phyloP scores from a whole-genome alignment of 1,139 yeast species.

The Barnettozyma hawaiiensis region DNA sequence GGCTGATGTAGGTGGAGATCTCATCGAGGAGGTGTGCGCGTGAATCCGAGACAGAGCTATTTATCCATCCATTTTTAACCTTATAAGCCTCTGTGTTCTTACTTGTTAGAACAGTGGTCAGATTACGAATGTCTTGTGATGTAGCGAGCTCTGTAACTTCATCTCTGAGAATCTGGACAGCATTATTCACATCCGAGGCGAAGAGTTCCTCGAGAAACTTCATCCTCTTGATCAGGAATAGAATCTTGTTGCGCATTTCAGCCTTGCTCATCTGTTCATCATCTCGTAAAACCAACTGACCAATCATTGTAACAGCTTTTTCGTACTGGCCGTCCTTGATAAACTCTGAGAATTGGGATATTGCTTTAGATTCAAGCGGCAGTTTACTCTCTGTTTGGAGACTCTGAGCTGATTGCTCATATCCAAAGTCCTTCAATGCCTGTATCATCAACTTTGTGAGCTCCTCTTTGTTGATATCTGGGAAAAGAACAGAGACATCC shows the following conservation, averaged over 20 bases:
- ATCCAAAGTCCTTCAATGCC: slow-evolving; percentile 45
- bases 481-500: slow-evolving; percentile 11
- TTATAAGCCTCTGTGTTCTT: slow-evolving; percentile 26
- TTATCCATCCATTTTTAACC: slow-evolving; percentile 34
- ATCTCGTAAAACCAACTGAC: slow-evolving; percentile 17
- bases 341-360: slow-evolving; percentile 35
- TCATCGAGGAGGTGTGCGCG: slow-evolving; percentile 39
- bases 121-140: not conserved
- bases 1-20: slow-evolving; percentile 42
- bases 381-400: slow-evolving; percentile 37
- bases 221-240: slow-evolving; percentile 32
- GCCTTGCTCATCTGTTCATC: slow-evolving; percentile 23
- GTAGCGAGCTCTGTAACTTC: slow-evolving; percentile 28
- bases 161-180: slow-evolving; percentile 40
- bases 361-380: slow-evolving; percentile 37
- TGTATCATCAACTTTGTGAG: slow-evolving; percentile 46
- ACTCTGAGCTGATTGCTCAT: slow-evolving; percentile 32
- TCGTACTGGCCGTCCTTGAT: slow-evolving; percentile 41
- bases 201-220: slow-evolving; percentile 37
- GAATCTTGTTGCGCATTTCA: slow-evolving; percentile 23
- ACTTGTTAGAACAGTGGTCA: slow-evolving; percentile 25
- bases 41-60: slow-evolving; percentile 31
- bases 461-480: slow-evolving; percentile 33
- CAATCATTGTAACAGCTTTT: slow-evolving; percentile 33
- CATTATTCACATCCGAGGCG: slow-evolving; percentile 27